Base-by-base conservation (phyloP, 2,329 filamentous ascomycete genomes). In the Alternaria conjuncta region DNA sequence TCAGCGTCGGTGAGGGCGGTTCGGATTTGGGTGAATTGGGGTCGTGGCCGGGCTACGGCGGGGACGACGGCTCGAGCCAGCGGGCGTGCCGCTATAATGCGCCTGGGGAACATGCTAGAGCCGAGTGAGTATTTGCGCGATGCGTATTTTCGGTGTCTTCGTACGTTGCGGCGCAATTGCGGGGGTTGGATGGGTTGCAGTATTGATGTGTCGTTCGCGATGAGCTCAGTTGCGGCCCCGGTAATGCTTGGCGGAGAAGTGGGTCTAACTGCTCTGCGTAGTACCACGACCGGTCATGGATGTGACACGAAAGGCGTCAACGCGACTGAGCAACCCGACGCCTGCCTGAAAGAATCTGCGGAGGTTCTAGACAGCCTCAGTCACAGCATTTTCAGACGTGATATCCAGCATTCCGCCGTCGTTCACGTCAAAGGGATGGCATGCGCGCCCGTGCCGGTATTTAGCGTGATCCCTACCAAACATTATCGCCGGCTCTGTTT, bases 61-160 rank as follows among this genome's bases (percentile, higher is more conserved):
- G 79, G 76, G 63, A 75, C 70, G 15, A 79, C 64, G 60, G 76
- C 71, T 67, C 75, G 75, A 64, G 78, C 69, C 59, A 82, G 80
- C 75, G 80, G 80, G 64, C 80, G 80, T 59, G 76, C 80, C 67
- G 77, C 79, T 66, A 73, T 73, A 71, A 82, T 78, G 76, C 79
- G 78, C 72, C 82, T 74, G 66, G 81, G 81, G 57, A 83, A 76
- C 81, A 83, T 83, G 63, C 74, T 79, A 58, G 21, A 20, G 13
- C 53, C 18, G 58, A 70, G 44, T 83, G 81, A 81, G 50, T 84
- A 83, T 85, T 84, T 59, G 11, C 6, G 11, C 25, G 20, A 58
- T n/a, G 28, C 36, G 55, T 50, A 56, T 68, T 71, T 68, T 69
- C 50, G 58, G 50, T 12, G 66, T 50, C n/a, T 25, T 23, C 69